Evolutionary conservation across 2,329 filamentous ascomycete species (phyloP), one percentile per base, ranked within the genome.

Genomic region (Whalleya microplaca): DNA sequence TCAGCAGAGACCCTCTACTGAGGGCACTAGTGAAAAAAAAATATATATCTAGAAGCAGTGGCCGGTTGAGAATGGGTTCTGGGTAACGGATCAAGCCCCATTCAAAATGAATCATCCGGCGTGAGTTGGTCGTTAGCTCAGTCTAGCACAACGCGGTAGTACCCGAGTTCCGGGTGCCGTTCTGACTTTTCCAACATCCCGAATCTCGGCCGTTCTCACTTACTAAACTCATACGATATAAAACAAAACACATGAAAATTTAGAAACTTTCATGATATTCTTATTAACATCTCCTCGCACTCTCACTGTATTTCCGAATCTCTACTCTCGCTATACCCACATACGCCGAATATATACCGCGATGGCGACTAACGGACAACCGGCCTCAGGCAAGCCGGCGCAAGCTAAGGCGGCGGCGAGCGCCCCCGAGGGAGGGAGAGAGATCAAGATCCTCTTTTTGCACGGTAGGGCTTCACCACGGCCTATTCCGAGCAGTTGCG

Each of bases 371-470:
- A 48, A 59, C 14, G 51, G 51, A 54, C 58, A 65, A 27, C 41
- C 53, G 19, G 37, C 6, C 56, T 41, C 51, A 16, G 20, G 51
- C 23, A 48, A 61, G 49, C 47, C 53, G 27, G 40, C 57, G 20
- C 55, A 54, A 12, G 48, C 53, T 6, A 59, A 55, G 46, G 63
- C 53, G n/a, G 8, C 70, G 68, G 70, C 69, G 3, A 72, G 70
- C 53, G 67, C 70, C 57, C 72, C 66, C 9, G 59, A 72, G 53
- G 72, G 66, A 41, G 83, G 81, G 72, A 80, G 71, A 53, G 75
- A 81, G 51, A 66, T 87, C 55, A 91, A 87, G 73, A 87, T 93
- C 61, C 79, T 93, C 44, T 91, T 92, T 88, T 81, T 93, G 23
- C 90, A 93, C 68, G 90, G 85, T 86, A 72, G 53, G 74, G 65